Evolutionary conservation across 2,329 filamentous ascomycete species (phyloP).

Genomic region (Microdochium nivale): DNA sequence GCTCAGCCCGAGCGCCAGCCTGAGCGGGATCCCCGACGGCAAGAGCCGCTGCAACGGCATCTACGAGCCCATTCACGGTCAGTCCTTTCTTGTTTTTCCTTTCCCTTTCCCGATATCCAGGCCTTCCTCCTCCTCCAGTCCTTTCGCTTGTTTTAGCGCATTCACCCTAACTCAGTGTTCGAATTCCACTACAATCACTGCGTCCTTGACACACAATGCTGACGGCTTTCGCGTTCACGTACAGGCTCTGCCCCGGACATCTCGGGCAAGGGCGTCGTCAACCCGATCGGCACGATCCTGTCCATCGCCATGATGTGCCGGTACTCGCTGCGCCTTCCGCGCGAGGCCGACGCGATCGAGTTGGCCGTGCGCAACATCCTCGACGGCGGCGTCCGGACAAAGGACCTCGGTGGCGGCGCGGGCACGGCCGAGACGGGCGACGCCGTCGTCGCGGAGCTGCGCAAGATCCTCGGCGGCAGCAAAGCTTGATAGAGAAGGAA

Average conservation of each 20-base stretch:
- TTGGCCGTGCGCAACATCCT: constrained; percentile 72
- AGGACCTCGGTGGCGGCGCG: constrained; percentile 73
- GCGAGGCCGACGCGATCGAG: constrained; percentile 73
- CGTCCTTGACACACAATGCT: too few species aligned
- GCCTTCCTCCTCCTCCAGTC: neutral
- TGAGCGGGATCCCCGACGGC: constrained; percentile 79
- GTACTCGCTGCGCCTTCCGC: constrained; percentile 76
- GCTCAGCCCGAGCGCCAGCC: constrained; percentile 76
- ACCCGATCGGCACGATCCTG: constrained; percentile 85
- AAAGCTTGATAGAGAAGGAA: constrained; percentile 20
- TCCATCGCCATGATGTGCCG: constrained; percentile 94
- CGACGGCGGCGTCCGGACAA: constrained; percentile 69
- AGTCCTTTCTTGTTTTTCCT: constrained; percentile 9
- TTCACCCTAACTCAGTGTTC: too few species aligned
- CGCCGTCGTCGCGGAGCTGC: constrained; percentile 67
- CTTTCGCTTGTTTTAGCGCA: too few species aligned
- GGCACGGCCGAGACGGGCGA: constrained; percentile 72
- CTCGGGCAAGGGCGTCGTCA: constrained; percentile 82
- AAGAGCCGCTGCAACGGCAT: constrained; percentile 84
- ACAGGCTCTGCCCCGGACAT: constrained; percentile 86
- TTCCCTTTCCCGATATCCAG: neutral
- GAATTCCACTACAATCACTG: too few species aligned
- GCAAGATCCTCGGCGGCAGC: constrained; percentile 60
- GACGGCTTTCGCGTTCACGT: too few species aligned
- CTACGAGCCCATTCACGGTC: constrained; percentile 96